Base-by-base conservation (phyloP, 164 flowering plant genomes). In the Vitis labrusca region DNA sequence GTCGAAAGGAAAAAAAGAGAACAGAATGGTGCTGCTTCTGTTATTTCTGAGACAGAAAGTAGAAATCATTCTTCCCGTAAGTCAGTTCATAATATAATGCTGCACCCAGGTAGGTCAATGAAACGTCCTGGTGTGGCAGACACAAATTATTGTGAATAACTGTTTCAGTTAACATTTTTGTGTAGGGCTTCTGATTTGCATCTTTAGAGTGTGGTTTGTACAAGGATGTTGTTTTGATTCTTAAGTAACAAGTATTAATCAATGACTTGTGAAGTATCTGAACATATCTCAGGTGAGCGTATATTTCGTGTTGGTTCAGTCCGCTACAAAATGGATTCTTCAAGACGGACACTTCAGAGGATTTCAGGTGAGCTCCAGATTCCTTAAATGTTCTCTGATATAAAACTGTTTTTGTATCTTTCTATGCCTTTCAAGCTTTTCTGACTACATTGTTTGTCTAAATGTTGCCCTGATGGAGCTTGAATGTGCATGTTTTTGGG, bases 291-390 rank as follows among this genome's bases (percentile, higher is more conserved):
- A 92, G 99, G 99, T 70, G 96, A 88, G 58, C 88, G 92, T 16
- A 79, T 95, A 61, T 93, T 91, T 69, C 90, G 94, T 48, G 76
- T 95, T 69, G 97, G 97, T 61, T 83, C 85, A 10, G 76, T 84
- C 19, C 81, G 94, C 30, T 94, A 92, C 79, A 90, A 83, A 79
- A 92, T 93, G 98, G 99, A 95, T 81, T 69, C 93, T 63, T 85
- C 98, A 37, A 83, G 79, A 64, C 80, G 82, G 64, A 91, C 98
- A 47, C 92, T 95, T 70, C 91, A 83, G 71, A 89, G 98, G 66
- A 89, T 95, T 75, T 79, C 90, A 81, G 97, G 96, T 94, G 79
- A 65, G 57, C 57, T 49, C 19, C 49, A 61, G 8, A n/a, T 44
- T 17, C 51, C 47, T 52, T 27, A 17, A 48, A 44, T 59, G 8